These are phyloP conservation scores for Tuctoria greenei DNA, from an alignment of 176 grass and related monocot genomes.

Conservation along the genomic window DNA sequence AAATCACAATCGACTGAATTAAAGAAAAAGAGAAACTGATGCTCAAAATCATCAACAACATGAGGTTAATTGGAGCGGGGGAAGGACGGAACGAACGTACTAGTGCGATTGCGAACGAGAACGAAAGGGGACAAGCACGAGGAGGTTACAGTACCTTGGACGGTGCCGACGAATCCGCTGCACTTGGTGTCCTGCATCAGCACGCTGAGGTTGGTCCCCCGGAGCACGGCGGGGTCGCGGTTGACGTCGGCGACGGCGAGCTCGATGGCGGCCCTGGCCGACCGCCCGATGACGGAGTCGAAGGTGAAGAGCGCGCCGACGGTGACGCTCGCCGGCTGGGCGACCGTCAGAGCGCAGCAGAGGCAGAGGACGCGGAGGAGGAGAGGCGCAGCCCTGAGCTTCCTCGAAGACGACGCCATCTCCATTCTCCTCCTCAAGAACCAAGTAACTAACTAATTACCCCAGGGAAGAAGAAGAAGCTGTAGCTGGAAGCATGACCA, in stretches of 20 bases:
- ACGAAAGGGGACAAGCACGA: not conserved
- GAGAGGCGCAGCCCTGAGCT: no score
- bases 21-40: no score
- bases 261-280: constrained; percentile 61
- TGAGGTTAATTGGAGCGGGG: no score
- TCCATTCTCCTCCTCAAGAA: not conserved
- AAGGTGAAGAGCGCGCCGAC: constrained; percentile 83
- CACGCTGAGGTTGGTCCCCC: constrained; percentile 54
- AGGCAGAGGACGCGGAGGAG: constrained; percentile 33
- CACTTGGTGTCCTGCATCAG: constrained; percentile 69
- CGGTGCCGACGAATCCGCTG: constrained; percentile 79
- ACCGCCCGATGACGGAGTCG: constrained; percentile 77
- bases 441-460: not conserved
- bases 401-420: not conserved
- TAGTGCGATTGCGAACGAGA: no score
- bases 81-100: no score
- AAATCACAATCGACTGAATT: no score
- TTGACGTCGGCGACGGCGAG: constrained; percentile 82
- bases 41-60: no score
- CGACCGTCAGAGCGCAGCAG: not conserved
- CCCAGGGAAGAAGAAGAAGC: not conserved
- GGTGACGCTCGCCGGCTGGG: constrained; percentile 33
- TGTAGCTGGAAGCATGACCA: not conserved
- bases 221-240: constrained; percentile 47
- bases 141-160: constrained; percentile 47